phyloP scores from a whole-genome alignment of 2,329 filamentous ascomycete species.

The Septoria petroselini region DNA sequence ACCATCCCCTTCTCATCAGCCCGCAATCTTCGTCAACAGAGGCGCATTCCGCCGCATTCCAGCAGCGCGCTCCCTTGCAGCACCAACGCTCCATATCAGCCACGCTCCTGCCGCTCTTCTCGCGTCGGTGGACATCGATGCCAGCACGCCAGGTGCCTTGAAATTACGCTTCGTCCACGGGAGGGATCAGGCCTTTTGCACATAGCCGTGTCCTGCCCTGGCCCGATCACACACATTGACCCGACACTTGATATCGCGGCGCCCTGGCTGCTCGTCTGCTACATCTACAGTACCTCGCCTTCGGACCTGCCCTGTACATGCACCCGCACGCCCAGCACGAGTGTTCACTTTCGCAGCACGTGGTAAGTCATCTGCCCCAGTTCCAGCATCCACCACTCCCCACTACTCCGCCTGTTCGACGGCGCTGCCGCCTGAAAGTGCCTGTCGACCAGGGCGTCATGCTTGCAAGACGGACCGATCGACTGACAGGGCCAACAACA shows the following conservation, averaged over 20 bases:
- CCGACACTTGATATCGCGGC: slow-evolving; percentile 20
- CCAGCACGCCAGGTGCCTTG: slow-evolving; percentile 16
- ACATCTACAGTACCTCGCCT: slow-evolving; percentile 7
- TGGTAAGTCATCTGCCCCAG: background rate
- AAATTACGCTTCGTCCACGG: slow-evolving; percentile 24
- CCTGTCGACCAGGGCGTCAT: background rate
- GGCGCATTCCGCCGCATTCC: slow-evolving; percentile 23
- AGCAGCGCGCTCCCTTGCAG: slow-evolving; percentile 20
- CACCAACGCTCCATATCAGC: slow-evolving; percentile 11
- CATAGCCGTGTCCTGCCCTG: slow-evolving; percentile 25
- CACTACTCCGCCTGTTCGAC: background rate
- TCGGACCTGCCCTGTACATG: slow-evolving; percentile 11
- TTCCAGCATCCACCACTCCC: background rate
- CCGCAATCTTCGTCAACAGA: slow-evolving; percentile 9
- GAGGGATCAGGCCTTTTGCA: slow-evolving; percentile 30
- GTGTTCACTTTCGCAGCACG: background rate
- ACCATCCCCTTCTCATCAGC: slow-evolving; percentile 4
- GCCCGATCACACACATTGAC: slow-evolving; percentile 25
- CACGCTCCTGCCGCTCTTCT: background rate
- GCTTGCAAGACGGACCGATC: slow-evolving; percentile 9
- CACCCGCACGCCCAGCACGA: slow-evolving; percentile 2
- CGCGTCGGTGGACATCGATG: slow-evolving; percentile 13
- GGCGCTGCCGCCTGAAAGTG: background rate
- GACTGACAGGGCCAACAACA: background rate
- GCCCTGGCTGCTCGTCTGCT: slow-evolving; percentile 11